Conservation (phyloP, 805 yeast species). For the Schizosaccharomyces pombe region DNA sequence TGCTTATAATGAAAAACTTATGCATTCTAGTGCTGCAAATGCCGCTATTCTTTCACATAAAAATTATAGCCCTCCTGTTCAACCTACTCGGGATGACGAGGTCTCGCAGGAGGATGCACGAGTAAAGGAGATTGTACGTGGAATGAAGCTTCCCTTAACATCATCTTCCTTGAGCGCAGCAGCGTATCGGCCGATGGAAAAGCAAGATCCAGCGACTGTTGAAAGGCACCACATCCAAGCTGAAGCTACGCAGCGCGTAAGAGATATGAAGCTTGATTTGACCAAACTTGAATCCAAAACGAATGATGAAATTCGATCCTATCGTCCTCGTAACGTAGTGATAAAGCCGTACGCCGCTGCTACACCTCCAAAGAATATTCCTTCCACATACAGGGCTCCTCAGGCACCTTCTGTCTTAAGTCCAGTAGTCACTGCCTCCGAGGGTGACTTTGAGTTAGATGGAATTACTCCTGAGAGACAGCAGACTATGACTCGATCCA, state of each 20-base stretch:
- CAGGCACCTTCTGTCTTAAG: not conserved
- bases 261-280: not conserved
- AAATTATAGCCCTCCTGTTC: no score
- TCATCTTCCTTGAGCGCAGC: no score
- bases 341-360: not conserved
- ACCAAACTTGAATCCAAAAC: not conserved
- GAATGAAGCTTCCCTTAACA: not conserved
- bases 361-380: not conserved
- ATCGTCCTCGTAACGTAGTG: not conserved
- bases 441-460: not conserved
- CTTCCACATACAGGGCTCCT: not conserved
- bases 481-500: not conserved
- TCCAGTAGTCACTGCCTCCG: not conserved
- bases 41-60: not conserved
- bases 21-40: not conserved
- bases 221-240: not conserved
- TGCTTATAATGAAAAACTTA: not conserved
- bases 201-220: not conserved
- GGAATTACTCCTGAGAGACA: not conserved
- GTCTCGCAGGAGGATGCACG: not conserved
- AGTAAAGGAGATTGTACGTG: not conserved
- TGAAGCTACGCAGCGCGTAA: not conserved
- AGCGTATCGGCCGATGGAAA: no score
- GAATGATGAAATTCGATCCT: not conserved
- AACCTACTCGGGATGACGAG: no score